Conservation (phyloP, 2,329 filamentous ascomycete genomes). For the Nemania sp. region DNA sequence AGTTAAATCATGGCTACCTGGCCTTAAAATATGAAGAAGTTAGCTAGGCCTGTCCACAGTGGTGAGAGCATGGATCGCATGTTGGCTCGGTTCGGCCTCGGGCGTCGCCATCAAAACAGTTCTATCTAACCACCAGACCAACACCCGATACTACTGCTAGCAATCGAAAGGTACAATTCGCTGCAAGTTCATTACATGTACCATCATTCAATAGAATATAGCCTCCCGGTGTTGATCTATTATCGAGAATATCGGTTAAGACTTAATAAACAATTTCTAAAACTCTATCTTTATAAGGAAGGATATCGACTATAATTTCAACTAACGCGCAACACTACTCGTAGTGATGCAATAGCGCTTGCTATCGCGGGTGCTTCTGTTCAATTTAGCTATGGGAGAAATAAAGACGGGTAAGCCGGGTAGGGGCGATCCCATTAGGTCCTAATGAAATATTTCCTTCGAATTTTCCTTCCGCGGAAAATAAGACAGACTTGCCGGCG, state of each 20-base stretch:
- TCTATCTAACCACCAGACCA: not conserved
- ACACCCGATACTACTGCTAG: not conserved
- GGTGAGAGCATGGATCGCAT: no score
- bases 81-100: not conserved
- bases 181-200: no score
- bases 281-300: no score
- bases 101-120: not conserved
- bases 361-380: not conserved
- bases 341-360: not conserved
- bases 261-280: no score
- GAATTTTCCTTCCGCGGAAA: not conserved
- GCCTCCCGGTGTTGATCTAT: no score
- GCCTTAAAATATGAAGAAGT: not conserved
- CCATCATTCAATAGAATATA: no score
- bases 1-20: slow-evolving; percentile 18
- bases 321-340: not conserved
- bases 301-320: not conserved
- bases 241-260: no score
- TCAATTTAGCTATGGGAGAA: not conserved
- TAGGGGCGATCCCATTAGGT: not conserved
- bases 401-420: not conserved
- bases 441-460: not conserved
- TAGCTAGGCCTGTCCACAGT: not conserved
- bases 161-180: not conserved
- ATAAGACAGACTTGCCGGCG: slow-evolving; percentile 1